Conservation (phyloP, 306 rosid species). For the Mucuna pruriens region DNA sequence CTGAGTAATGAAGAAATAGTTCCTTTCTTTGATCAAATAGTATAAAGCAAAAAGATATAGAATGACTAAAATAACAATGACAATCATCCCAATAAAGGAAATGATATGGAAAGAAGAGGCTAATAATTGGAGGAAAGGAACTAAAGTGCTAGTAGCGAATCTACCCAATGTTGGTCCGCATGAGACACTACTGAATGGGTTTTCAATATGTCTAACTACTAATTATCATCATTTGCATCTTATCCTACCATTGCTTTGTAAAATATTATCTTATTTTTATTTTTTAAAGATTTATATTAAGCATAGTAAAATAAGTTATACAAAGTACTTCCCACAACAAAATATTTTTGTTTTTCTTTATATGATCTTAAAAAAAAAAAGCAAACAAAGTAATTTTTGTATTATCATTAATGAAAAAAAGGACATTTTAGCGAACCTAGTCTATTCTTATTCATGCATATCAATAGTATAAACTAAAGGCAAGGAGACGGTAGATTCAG, state of each 20-base stretch:
- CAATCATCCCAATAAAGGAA: conserved; percentile 16
- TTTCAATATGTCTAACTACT: not conserved
- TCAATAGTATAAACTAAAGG: too few species aligned
- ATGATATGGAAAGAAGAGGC: not conserved
- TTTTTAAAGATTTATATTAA: too few species aligned
- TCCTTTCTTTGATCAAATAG: conserved; percentile 23
- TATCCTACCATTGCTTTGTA: not conserved
- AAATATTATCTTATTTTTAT: too few species aligned
- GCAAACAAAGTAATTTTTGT: too few species aligned
- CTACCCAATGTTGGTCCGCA: conserved; percentile 35
- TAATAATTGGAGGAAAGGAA: conserved; percentile 41
- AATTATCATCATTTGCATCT: not conserved
- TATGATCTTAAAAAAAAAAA: not conserved
- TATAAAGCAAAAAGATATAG: conserved; percentile 27
- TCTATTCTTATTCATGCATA: not conserved
- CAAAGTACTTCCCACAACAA: not conserved
- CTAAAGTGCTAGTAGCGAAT: not conserved
- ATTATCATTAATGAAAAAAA: too few species aligned
- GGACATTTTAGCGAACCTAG: not conserved
- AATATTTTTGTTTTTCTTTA: not conserved
- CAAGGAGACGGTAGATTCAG: too few species aligned
- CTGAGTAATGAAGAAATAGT: not conserved
- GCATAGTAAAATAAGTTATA: not conserved
- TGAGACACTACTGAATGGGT: not conserved
- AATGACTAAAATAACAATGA: conserved; percentile 9